phyloP scores from a whole-genome alignment of 2,329 filamentous ascomycete species.

The Aspergillus quadricinctus region DNA sequence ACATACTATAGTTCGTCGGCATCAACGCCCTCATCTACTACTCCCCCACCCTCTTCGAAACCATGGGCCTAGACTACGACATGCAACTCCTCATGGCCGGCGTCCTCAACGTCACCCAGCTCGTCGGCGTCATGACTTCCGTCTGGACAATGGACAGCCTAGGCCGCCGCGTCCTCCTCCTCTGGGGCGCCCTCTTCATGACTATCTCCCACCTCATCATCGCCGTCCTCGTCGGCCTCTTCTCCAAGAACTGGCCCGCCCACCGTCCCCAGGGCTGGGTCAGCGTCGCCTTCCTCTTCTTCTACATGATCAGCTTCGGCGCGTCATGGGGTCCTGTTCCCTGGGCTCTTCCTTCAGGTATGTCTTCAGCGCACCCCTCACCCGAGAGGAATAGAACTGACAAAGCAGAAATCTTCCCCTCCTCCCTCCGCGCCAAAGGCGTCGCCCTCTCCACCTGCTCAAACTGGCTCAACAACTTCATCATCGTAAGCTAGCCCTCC shows the following conservation, averaged over 20 bases:
- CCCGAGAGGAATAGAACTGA: slow-evolving; percentile 6
- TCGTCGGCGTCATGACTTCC: slow-evolving; percentile 44
- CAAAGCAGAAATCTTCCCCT: slow-evolving; percentile 59
- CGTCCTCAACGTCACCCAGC: slow-evolving; percentile 49
- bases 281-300: slow-evolving; percentile 55
- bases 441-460: slow-evolving; percentile 60
- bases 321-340: slow-evolving; percentile 53
- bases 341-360: slow-evolving; percentile 40
- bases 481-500: slow-evolving; percentile 41
- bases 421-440: slow-evolving; percentile 58
- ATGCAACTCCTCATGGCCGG: slow-evolving; percentile 52
- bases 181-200: slow-evolving; percentile 46
- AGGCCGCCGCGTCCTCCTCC: slow-evolving; percentile 45
- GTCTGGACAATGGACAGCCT: slow-evolving; percentile 48
- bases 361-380: background rate
- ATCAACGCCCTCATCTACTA: slow-evolving; percentile 59
- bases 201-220: slow-evolving; percentile 48
- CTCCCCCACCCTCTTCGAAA: slow-evolving; percentile 56
- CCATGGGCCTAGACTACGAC: slow-evolving; percentile 42
- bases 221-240: slow-evolving; percentile 52
- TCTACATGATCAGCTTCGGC: slow-evolving; percentile 62
- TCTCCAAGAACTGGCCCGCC: slow-evolving; percentile 46
- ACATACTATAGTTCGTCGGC: slow-evolving; percentile 38
- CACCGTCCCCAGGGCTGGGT: slow-evolving; percentile 53
- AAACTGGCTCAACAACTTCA: slow-evolving; percentile 64